Percentiles rank a stretch among this genome's conserved stretches.
phyloP scores from a whole-genome alignment of 2,329 filamentous ascomycete genomes.

The Plectosphaerella cucumerina region DNA sequence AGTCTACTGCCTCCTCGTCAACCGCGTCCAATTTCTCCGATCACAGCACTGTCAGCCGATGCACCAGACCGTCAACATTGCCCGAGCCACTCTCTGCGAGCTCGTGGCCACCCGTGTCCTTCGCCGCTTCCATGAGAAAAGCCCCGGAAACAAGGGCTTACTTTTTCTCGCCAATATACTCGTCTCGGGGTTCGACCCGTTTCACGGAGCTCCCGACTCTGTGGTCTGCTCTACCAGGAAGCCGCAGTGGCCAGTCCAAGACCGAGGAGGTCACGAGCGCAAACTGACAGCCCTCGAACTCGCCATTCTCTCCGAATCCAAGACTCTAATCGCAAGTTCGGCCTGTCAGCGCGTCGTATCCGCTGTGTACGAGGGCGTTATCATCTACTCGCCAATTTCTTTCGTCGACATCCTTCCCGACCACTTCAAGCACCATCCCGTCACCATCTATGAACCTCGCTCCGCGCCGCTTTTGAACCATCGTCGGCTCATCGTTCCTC shows the following conservation, averaged over 20 bases:
- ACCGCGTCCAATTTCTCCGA: conserved; percentile 64
- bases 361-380: conserved; percentile 63
- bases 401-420: conserved; percentile 72
- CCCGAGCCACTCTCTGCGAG: conserved; percentile 65
- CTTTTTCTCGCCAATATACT: conserved; percentile 64
- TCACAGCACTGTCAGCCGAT: conserved; percentile 63
- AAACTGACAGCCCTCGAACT: conserved; percentile 68
- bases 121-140: conserved; percentile 64
- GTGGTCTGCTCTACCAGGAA: conserved; percentile 30
- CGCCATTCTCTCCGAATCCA: conserved; percentile 68
- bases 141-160: conserved; percentile 57
- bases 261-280: conserved; percentile 36
- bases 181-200: conserved; percentile 68
- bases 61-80: conserved; percentile 66
- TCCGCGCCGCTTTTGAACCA: conserved; percentile 65
- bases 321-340: conserved; percentile 60
- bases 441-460: conserved; percentile 65
- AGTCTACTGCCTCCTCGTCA: conserved; percentile 70
- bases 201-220: conserved; percentile 61
- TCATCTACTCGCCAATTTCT: conserved; percentile 66
- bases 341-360: conserved; percentile 68
- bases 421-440: conserved; percentile 67
- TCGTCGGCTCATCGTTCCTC: conserved; percentile 66
- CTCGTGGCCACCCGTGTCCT: conserved; percentile 63
- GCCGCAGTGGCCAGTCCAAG: conserved; percentile 33